Conservation (phyloP, 805 yeast species). For the Saturnispora mendoncae region DNA sequence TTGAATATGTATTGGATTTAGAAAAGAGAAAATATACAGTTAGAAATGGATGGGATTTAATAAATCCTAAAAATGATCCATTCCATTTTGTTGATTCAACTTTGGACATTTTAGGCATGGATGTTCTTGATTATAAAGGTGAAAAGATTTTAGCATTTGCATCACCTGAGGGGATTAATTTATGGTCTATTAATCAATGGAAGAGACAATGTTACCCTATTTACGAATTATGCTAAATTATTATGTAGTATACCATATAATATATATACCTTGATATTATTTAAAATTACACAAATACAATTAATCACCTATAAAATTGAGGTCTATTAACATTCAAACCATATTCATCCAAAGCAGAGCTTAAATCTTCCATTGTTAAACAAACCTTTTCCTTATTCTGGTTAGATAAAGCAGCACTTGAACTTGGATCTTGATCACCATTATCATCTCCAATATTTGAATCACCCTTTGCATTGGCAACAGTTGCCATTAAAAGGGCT, state of each 20-base stretch:
- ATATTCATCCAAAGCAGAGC: conserved; percentile 88
- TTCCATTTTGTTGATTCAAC: conserved; percentile 22
- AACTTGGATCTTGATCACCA: conserved; percentile 22
- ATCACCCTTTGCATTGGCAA: conserved; percentile 27
- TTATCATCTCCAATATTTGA: conserved; percentile 22
- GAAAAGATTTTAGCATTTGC: conserved; percentile 47
- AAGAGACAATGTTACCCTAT: conserved; percentile 55
- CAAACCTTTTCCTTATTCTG: conserved; percentile 51
- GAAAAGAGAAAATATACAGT: neutral
- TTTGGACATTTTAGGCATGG: conserved; percentile 51
- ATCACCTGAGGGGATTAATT: conserved; percentile 55
- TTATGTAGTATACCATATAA: too few relatives aligned
- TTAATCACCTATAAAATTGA: conserved; percentile 71
- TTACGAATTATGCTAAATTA: conserved; percentile 34
- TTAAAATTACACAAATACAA: neutral
- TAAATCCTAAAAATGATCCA: conserved; percentile 15
- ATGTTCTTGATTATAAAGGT: conserved; percentile 42
- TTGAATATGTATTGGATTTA: conserved; percentile 1
- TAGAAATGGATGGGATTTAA: neutral
- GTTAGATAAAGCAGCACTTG: conserved; percentile 11
- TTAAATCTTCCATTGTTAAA: conserved; percentile 85
- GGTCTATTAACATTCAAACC: conserved; percentile 77
- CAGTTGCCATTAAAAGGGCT: conserved; percentile 55
- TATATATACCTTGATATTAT: too few relatives aligned
- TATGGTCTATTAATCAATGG: conserved; percentile 63